Evolutionary conservation across 139 green algal species (phyloP).

Genomic region (Micromonas commoda): DNA sequence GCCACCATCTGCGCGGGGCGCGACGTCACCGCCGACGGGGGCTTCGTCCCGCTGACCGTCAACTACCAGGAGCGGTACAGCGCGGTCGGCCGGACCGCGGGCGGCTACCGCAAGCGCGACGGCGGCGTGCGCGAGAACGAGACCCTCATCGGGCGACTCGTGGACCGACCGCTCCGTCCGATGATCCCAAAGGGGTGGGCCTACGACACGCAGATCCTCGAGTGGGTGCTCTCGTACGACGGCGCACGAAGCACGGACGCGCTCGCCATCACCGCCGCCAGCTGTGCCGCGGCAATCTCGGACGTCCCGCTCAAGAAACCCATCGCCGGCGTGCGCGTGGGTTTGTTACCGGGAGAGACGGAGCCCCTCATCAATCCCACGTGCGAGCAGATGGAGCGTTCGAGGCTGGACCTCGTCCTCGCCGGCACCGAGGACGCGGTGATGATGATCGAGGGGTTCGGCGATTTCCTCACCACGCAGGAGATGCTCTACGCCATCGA

Average conservation of each 20-base stretch:
- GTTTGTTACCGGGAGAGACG: constrained; percentile 39
- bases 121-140: constrained; percentile 75
- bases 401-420: constrained; percentile 77
- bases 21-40: constrained; percentile 54
- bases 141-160: constrained; percentile 72
- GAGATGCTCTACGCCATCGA: constrained; percentile 71
- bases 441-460: constrained; percentile 97
- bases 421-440: constrained; percentile 83
- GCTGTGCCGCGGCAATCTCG: constrained; percentile 33
- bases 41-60: constrained; percentile 84
- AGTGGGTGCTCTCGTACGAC: constrained; percentile 51
- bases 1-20: constrained; percentile 70
- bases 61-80: constrained; percentile 91
- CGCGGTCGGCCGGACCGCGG: constrained; percentile 79
- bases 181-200: constrained; percentile 84
- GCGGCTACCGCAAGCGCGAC: constrained; percentile 87
- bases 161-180: constrained; percentile 88
- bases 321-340: constrained; percentile 53
- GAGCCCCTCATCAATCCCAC: constrained; percentile 82
- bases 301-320: constrained; percentile 38
- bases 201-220: constrained; percentile 79
- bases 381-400: constrained; percentile 49
- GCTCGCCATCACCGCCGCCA: constrained; percentile 85
- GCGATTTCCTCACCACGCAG: constrained; percentile 85
- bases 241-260: constrained; percentile 68